Conservation (phyloP, 371 early-diverging fungal species). For the Mortierella sp. region DNA sequence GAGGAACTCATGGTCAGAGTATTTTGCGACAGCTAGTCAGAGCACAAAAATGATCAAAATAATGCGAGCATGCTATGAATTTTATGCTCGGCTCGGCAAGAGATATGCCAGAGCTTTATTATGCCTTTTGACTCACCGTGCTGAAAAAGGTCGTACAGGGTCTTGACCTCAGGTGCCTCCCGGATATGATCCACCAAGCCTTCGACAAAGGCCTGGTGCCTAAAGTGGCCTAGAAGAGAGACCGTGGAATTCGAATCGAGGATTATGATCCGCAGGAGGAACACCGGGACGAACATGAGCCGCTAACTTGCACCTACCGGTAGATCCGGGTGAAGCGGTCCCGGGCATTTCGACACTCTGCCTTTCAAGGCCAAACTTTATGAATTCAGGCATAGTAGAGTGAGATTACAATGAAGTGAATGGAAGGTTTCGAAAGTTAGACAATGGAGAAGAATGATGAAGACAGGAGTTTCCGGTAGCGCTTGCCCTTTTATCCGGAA, state of each 20-base stretch:
- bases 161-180: slow-evolving; percentile 34
- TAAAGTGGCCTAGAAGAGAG: slow-evolving; percentile 26
- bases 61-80: neutral
- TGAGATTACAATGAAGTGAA: too few species aligned
- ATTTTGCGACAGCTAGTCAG: slow-evolving; percentile 21
- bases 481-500: too few species aligned
- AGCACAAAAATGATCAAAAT: neutral
- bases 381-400: slow-evolving; percentile 30
- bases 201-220: slow-evolving; percentile 8
- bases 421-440: too few species aligned
- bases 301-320: slow-evolving; percentile 20
- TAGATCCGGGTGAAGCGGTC: slow-evolving; percentile 34
- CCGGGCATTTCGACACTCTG: slow-evolving; percentile 35
- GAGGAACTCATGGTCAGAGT: slow-evolving; percentile 39
- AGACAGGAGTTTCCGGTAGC: too few species aligned
- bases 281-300: too few species aligned
- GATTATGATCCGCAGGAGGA: neutral
- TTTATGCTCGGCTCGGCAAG: too few species aligned
- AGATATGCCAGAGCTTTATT: too few species aligned
- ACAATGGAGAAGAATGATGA: too few species aligned
- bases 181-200: slow-evolving; percentile 15
- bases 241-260: neutral
- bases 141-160: slow-evolving; percentile 43
- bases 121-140: slow-evolving; percentile 14
- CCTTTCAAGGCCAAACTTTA: slow-evolving; percentile 6